Conservation (phyloP, 306 rosid genomes). For the Hippophae tibetana region DNA sequence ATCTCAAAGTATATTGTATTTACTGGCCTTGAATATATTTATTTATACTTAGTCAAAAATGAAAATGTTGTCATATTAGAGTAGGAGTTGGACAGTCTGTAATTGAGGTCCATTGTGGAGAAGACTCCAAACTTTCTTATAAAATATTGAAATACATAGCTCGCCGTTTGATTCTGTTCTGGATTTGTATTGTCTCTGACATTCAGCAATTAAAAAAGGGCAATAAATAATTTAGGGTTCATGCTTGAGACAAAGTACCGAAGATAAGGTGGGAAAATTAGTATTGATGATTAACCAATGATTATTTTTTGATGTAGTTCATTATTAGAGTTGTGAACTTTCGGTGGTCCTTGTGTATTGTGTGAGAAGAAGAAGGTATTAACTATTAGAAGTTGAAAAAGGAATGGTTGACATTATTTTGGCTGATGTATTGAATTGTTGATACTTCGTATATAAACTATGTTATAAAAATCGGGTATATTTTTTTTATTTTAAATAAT, state of each 20-base stretch:
- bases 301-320: conserved; percentile 56
- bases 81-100: conserved; percentile 70
- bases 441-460: not conserved
- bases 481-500: too few relatives aligned
- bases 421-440: conserved; percentile 18
- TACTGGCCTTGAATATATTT: too few relatives aligned
- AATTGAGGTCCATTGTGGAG: conserved; percentile 44
- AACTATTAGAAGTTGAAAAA: too few relatives aligned
- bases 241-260: conserved; percentile 18
- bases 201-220: too few relatives aligned
- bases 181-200: too few relatives aligned
- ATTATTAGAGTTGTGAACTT: conserved; percentile 38
- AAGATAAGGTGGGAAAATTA: conserved; percentile 21
- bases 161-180: too few relatives aligned
- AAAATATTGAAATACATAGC: conserved; percentile 19
- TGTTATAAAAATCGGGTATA: too few relatives aligned
- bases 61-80: conserved; percentile 29
- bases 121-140: conserved; percentile 51
- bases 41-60: too few relatives aligned
- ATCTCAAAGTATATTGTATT: too few relatives aligned
- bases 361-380: conserved; percentile 17
- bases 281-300: conserved; percentile 24
- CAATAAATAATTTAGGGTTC: not conserved
- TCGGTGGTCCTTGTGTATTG: conserved; percentile 32
- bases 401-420: not conserved